phyloP scores from a whole-genome alignment of 176 grass and related monocot genomes.

The Cymbopogon citratus region DNA sequence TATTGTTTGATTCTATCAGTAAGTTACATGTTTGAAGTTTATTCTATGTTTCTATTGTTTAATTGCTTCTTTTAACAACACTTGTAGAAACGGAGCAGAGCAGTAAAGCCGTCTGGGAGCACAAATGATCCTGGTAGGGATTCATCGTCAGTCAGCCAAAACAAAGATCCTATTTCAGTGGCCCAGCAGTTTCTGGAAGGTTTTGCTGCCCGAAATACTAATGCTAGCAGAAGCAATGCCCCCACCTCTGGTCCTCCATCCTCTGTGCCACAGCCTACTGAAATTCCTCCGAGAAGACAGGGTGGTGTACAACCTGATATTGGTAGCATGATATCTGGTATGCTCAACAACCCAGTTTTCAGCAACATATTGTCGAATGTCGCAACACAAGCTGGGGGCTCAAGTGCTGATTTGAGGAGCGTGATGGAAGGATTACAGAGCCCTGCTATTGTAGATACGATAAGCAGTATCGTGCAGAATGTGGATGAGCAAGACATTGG shows the following conservation, averaged over 20 bases:
- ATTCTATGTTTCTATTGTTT: not conserved
- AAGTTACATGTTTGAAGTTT: not conserved
- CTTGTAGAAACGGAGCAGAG: slow-evolving; percentile 47
- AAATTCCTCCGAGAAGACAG: slow-evolving; percentile 27
- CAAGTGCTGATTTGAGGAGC: slow-evolving; percentile 44
- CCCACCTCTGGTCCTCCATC: slow-evolving; percentile 20
- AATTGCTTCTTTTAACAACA: slow-evolving; percentile 5
- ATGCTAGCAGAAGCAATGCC: slow-evolving; percentile 7
- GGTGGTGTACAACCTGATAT: slow-evolving; percentile 49
- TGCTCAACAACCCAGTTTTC: slow-evolving; percentile 60
- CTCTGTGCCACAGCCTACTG: slow-evolving; percentile 9
- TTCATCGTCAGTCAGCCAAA: slow-evolving; percentile 31
- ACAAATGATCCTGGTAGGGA: slow-evolving; percentile 27
- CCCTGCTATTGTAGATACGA: slow-evolving; percentile 53
- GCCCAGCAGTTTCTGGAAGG: slow-evolving; percentile 57
- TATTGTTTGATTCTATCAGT: not conserved
- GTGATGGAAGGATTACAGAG: slow-evolving; percentile 74
- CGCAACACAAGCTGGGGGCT: slow-evolving; percentile 59
- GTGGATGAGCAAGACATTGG: slow-evolving; percentile 54
- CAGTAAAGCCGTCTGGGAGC: slow-evolving; percentile 21
- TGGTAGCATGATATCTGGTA: slow-evolving; percentile 63
- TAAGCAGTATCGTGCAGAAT: slow-evolving; percentile 67
- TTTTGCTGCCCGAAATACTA: slow-evolving; percentile 41
- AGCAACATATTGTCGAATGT: slow-evolving; percentile 61
- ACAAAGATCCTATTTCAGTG: slow-evolving; percentile 41